A percentile compares a stretch with the other conserved stretches of the same genome.
Evolutionary conservation across 441 rosid species (phyloP).

Genomic region (Flueggea neowawraea): DNA sequence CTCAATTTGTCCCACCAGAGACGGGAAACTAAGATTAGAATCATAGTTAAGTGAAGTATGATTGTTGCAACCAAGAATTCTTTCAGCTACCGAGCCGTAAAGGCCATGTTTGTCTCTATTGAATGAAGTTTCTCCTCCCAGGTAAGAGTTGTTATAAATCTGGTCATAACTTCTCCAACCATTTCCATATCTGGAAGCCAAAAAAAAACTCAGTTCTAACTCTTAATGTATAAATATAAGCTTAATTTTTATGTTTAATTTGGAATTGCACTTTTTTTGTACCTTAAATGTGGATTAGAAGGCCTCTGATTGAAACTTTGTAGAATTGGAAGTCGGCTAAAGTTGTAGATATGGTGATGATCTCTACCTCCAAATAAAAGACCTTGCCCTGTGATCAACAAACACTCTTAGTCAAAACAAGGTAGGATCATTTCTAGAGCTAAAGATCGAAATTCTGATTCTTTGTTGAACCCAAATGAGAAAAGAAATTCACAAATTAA

Average conservation of each 20-base stretch:
- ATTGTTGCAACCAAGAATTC: slow-evolving; percentile 28
- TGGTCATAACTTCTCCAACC: slow-evolving; percentile 41
- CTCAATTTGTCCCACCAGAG: too few species aligned
- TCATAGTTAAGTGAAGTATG: too few species aligned
- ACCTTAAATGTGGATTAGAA: slow-evolving; percentile 38
- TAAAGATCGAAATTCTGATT: too few species aligned
- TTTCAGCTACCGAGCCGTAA: slow-evolving; percentile 29
- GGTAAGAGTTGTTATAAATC: slow-evolving; percentile 19
- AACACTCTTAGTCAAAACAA: too few species aligned
- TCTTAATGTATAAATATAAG: background rate
- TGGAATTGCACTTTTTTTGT: background rate
- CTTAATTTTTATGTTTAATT: background rate
- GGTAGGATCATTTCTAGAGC: too few species aligned
- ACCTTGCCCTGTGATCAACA: too few species aligned
- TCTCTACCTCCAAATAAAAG: slow-evolving; percentile 33
- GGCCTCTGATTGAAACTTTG: slow-evolving; percentile 50
- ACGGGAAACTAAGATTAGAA: too few species aligned
- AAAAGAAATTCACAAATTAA: background rate
- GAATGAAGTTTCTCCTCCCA: slow-evolving; percentile 27
- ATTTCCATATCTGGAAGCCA: slow-evolving; percentile 36
- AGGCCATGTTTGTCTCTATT: slow-evolving; percentile 29
- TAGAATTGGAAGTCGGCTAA: slow-evolving; percentile 61
- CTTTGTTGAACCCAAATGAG: too few species aligned
- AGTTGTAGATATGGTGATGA: slow-evolving; percentile 47
- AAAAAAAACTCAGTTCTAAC: background rate